phyloP scores from a whole-genome alignment of 163 green algal species.

The Smithsoniella earleae region DNA sequence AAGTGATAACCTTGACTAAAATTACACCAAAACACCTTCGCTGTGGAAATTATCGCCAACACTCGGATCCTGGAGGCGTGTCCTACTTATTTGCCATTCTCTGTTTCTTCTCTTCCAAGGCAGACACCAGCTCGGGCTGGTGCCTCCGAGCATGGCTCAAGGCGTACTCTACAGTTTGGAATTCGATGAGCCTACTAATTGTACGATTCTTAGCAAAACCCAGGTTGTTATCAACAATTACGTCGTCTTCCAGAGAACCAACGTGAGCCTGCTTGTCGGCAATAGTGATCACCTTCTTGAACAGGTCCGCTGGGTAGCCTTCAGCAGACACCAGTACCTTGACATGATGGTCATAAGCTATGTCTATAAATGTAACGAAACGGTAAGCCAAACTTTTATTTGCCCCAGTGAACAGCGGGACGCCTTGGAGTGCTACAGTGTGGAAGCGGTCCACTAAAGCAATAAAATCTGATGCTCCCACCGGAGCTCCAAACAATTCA shows the following conservation, averaged over 20 bases:
- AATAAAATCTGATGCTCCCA: conserved; percentile 86
- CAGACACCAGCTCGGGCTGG: conserved; percentile 56
- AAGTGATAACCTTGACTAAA: too few relatives aligned
- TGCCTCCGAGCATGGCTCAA: conserved; percentile 59
- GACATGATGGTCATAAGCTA: conserved; percentile 88
- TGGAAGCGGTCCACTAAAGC: conserved; percentile 59
- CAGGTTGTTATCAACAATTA: conserved; percentile 76
- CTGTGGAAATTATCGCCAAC: too few relatives aligned
- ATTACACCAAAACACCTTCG: too few relatives aligned
- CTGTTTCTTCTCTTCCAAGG: conserved; percentile 60
- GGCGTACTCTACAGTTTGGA: conserved; percentile 80
- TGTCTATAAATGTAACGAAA: conserved; percentile 91
- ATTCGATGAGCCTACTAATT: conserved; percentile 85
- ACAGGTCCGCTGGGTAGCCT: conserved; percentile 63
- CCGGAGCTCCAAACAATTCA: conserved; percentile 61
- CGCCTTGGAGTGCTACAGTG: conserved; percentile 62
- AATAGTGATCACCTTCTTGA: conserved; percentile 71
- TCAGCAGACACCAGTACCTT: conserved; percentile 64
- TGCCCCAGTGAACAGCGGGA: conserved; percentile 65
- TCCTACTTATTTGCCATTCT: too few relatives aligned
- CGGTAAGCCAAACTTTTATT: conserved; percentile 69
- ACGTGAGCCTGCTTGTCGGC: conserved; percentile 6
- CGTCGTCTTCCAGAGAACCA: too few relatives aligned
- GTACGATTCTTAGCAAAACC: conserved; percentile 84
- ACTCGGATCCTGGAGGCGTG: too few relatives aligned